These are phyloP conservation scores for Pulveroboletus frians DNA, from an alignment of 768 basidiomycete species.

Conservation along the genomic window DNA sequence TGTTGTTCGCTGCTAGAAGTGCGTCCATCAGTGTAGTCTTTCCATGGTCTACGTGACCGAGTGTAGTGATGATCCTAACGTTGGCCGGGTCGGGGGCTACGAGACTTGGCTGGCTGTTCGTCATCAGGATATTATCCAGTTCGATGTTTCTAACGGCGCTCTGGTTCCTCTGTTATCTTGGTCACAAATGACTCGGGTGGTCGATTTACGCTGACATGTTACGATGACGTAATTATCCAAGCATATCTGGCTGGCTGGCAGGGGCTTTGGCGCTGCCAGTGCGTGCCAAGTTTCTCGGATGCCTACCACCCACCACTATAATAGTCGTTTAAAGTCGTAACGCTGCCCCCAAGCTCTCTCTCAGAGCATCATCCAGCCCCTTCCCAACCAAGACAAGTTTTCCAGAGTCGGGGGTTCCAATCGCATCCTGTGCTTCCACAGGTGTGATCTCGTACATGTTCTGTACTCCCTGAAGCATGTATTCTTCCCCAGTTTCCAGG, in stretches of 20 bases:
- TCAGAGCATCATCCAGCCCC: slow-evolving; percentile 56
- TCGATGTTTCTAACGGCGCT: background rate
- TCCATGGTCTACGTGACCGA: slow-evolving; percentile 93
- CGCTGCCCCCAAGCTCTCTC: slow-evolving; percentile 44
- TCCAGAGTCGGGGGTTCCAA: slow-evolving; percentile 57
- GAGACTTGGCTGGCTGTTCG: slow-evolving; percentile 11
- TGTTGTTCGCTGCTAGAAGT: slow-evolving; percentile 93
- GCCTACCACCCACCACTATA: background rate
- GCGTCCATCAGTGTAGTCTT: slow-evolving; percentile 96
- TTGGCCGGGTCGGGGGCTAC: slow-evolving; percentile 36
- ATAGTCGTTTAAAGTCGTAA: slow-evolving; percentile 3
- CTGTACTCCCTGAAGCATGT: slow-evolving; percentile 88
- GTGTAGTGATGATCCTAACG: slow-evolving; percentile 76
- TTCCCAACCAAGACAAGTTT: slow-evolving; percentile 89
- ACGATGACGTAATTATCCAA: slow-evolving; percentile 5
- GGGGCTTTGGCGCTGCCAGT: no score
- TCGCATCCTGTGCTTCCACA: slow-evolving; percentile 33
- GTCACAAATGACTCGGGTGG: background rate
- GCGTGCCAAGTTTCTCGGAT: background rate
- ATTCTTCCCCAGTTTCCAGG: slow-evolving; percentile 47
- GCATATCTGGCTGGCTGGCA: no score
- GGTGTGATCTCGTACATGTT: slow-evolving; percentile 77
- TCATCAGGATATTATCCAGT: slow-evolving; percentile 15
- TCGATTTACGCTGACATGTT: background rate
- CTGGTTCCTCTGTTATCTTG: background rate